Evolutionary conservation across 169 alveolate species (phyloP).

Genomic region (Plasmodium gonderi): DNA sequence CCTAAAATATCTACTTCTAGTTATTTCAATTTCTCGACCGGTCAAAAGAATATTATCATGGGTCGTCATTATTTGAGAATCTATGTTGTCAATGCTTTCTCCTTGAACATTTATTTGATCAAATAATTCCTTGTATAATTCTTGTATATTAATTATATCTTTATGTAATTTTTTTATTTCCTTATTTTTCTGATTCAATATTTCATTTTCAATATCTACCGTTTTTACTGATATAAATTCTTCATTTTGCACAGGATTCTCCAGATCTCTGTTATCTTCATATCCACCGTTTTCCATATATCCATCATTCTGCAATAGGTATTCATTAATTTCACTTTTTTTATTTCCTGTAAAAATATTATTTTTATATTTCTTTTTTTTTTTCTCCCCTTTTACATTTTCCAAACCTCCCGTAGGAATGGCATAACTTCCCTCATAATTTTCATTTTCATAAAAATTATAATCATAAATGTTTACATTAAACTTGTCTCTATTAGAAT

Average conservation of each 20-base stretch:
- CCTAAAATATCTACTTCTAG: conserved; percentile 66
- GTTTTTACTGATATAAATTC: conserved; percentile 64
- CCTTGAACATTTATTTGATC: conserved; percentile 73
- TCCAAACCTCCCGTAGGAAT: neutral
- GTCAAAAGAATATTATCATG: conserved; percentile 61
- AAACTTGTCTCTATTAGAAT: conserved; percentile 40
- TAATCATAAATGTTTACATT: conserved; percentile 72
- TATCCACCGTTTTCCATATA: neutral
- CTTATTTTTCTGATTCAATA: conserved; percentile 67
- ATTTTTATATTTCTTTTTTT: conserved; percentile 49
- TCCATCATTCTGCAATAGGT: conserved; percentile 53
- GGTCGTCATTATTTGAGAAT: conserved; percentile 60
- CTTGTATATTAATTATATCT: conserved; percentile 68
- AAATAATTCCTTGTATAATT: conserved; percentile 59
- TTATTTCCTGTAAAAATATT: conserved; percentile 44
- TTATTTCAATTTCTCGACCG: conserved; percentile 65
- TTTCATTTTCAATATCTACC: conserved; percentile 66
- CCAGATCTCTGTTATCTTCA: neutral
- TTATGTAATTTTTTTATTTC: conserved; percentile 73
- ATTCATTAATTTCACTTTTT: conserved; percentile 39
- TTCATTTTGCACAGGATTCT: conserved; percentile 9
- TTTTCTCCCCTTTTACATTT: neutral
- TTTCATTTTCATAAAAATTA: conserved; percentile 66
- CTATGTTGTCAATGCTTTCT: conserved; percentile 58
- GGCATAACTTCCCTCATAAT: conserved; percentile 29